Evolutionary conservation across 345 rosid species (phyloP), one percentile per base, ranked within the genome.

Genomic region (Dipteronia sinensis): DNA sequence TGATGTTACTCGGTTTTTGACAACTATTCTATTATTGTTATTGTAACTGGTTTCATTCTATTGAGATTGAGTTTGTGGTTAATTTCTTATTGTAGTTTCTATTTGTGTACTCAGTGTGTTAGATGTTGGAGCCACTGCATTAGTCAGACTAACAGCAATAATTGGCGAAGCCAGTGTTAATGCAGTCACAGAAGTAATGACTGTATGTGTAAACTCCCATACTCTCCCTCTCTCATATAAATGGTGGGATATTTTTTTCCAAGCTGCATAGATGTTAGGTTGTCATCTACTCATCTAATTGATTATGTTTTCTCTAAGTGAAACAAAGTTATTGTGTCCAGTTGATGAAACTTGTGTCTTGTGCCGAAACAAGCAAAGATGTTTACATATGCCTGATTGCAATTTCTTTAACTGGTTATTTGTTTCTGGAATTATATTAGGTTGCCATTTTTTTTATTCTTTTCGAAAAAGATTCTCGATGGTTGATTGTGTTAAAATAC

Each of bases 141-240:
- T 96, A 72, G 99, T 94, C 81, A 96, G 53, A 98, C 99, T 98
- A 77, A 94, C 99, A 42, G 89, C 98, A 73, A 88, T 96, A 80
- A 94, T 94, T 90, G 99, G 99, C 75, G 98, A 94, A 89, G 99
- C 99, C 80, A 98, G 99, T 86, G 94, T 96, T 85, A 94, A 87
- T 86, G 99, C 98, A 25, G 99, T 98, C 80, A 94, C 99, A 77
- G 98, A 98, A 84, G 87, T 96, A 76, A 96, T 96, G 99, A 96
- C 97, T 49, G 99, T 96, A 88, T 20, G 98, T 86, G 72, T 81
- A 61, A 65, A 11, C 61, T 68, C 80, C 67, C 62, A 12, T 40
- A 12, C 47, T 20, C 44, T 29, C 71, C 34, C 34, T 72, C 31
- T 73, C 42, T 49, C 64, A 0, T 22, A n/a, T 8, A 55, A 16